Evolutionary conservation across 768 basidiomycete genomes (phyloP), one percentile per base, ranked within the genome.

Genomic region (Lentinula lateritia): DNA sequence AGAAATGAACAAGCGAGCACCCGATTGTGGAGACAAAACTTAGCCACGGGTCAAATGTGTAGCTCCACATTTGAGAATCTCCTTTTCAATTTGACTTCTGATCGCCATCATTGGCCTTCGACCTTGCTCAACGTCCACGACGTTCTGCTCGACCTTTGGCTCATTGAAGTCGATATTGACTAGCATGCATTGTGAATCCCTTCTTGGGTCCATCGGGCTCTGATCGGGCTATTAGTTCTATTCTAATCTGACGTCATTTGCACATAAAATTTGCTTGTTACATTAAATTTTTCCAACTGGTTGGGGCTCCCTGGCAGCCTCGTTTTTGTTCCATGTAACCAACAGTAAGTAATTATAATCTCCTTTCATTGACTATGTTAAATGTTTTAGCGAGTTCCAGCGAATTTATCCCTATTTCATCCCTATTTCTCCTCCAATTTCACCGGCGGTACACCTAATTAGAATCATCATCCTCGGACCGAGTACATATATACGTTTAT

Each of bases 21-120:
- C 48, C 35, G 32, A 16, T 36, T 60, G 50, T 52, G 50, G 50
- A 60, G 59, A 50, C 58, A 36, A 56, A 42, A 38, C 55, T 36
- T 28, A 53, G 52, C 41, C 39, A 52, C 59, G 50, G 59, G 34
- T 60, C 59, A 52, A 59, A 52, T 20, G 10, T 34, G 28, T n/a
- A 41, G 59, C 59, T 60, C 59, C 59, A 60, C 59, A 32, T 58
- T 28, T 2, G 42, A 43, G 42, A 42, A 43, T 35, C 28, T 18
- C 18, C 15, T 45, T 50, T 60, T 60, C 56, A 43, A 43, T 20
- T 54, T 45, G 42, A 28, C 45, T 58, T 38, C 50, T 50, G 20
- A 42, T 34, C 35, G 5, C 45, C 32, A 48, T 28, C 45, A 28
- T 50, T n/a, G 2, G 16, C 3, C 18, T 7, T 16, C 16, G 12